Evolutionary conservation across 768 basidiomycete genomes (phyloP), one percentile per base, ranked within the genome.

Genomic region (Psilocybe cyanescens): DNA sequence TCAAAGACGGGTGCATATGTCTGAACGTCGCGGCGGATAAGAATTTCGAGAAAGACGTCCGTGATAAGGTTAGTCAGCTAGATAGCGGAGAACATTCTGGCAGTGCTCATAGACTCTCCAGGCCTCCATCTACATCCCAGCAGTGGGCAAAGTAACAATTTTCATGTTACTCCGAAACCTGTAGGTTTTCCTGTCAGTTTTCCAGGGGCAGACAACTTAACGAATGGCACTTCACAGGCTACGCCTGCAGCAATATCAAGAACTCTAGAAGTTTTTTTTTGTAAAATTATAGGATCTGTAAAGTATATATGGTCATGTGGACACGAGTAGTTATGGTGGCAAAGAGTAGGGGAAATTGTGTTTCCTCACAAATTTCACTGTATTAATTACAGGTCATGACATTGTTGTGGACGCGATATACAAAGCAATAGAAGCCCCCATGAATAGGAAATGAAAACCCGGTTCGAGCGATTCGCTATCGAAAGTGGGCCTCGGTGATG

Each of bases 81-180:
- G 31, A 17, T 39, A 45, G 41, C 24, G 52, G 16, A 12, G n/a
- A 3, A 11, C 3, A 39, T 5, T 11, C 29, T 24, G 44, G 31
- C 41, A 53, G 37, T 46, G 47, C 28, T 46, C 14, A 48, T 28
- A 48, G 30, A 11, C 11, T 33, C 35, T 54, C 0, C 60, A 95
- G 95, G 96, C 95, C 9, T 94, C 95, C 12, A 80, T 99, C 60
- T 98, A 98, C 74, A 83, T 99, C 64, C 95, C 97, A 8, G 90
- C 94, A 4, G 94, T 99, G n/a, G 97, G 97, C 17, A 97, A 97
- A 77, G 92, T 97, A 59, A 99, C 97, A 1, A 97, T 98, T 66
- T 79, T 96, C 71, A 97, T 99, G 94, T 83, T 99, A n/a, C 83
- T 97, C 69, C 86, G 97, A 50, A 99, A 99, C 73, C 71, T 99